phyloP scores from a whole-genome alignment of 2,329 filamentous ascomycete species.

The Ustulina deusta region DNA sequence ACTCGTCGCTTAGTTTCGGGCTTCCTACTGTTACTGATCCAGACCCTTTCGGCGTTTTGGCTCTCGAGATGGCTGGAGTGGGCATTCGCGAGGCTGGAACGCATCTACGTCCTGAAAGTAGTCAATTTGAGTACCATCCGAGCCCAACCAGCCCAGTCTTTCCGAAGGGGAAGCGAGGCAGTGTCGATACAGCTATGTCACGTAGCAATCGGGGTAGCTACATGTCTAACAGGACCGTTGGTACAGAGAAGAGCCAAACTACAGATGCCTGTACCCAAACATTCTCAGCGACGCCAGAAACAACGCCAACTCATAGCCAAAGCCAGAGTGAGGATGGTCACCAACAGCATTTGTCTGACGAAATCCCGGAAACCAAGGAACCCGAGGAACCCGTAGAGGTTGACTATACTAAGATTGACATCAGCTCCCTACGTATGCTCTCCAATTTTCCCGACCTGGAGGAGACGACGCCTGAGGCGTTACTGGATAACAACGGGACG shows the following conservation, averaged over 20 bases:
- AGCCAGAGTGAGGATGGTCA: slow-evolving; percentile 67
- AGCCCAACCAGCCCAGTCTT: slow-evolving; percentile 80
- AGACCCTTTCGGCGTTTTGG: slow-evolving; percentile 90
- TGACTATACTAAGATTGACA: slow-evolving; percentile 70
- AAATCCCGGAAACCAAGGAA: slow-evolving; percentile 55
- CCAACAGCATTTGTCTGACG: slow-evolving; percentile 57
- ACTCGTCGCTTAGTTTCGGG: slow-evolving; percentile 72
- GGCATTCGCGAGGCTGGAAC: slow-evolving; percentile 92
- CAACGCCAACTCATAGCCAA: slow-evolving; percentile 57
- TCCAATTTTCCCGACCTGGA: slow-evolving; percentile 57
- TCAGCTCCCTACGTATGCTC: slow-evolving; percentile 61
- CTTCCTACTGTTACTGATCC: slow-evolving; percentile 84
- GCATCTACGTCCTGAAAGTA: slow-evolving; percentile 77
- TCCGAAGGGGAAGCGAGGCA: slow-evolving; percentile 71
- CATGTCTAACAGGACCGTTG: slow-evolving; percentile 73
- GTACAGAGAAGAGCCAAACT: slow-evolving; percentile 72
- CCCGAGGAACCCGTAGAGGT: slow-evolving; percentile 63
- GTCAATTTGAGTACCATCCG: slow-evolving; percentile 85
- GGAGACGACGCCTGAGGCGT: slow-evolving; percentile 43
- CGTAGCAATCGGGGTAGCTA: slow-evolving; percentile 78
- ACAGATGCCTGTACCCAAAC: slow-evolving; percentile 78
- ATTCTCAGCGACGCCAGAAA: slow-evolving; percentile 64
- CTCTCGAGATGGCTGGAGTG: slow-evolving; percentile 89
- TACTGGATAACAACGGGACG: slow-evolving; percentile 36
- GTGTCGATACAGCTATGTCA: slow-evolving; percentile 72